A percentile compares a stretch with the other conserved stretches of the same genome.
These are phyloP conservation scores for Eimeria maxima DNA, from an alignment of 169 alveolate genomes.

Conservation along the genomic window DNA sequence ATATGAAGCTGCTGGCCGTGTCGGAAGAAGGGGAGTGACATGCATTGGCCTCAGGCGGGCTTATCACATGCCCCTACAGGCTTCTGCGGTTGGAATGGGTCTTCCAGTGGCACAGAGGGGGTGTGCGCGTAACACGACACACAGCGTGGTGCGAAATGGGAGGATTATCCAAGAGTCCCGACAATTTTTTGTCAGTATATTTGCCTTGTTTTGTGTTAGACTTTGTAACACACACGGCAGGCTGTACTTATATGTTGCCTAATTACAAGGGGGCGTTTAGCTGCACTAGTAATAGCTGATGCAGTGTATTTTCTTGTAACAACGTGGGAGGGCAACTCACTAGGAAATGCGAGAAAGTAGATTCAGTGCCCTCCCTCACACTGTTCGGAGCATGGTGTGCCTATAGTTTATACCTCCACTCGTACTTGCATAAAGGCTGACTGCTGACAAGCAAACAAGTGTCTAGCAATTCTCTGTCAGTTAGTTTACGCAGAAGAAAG, in stretches of 20 bases:
- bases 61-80: background rate
- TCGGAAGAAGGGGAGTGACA: slow-evolving; percentile 37
- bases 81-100: background rate
- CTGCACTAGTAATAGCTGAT: background rate
- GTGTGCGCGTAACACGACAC: background rate
- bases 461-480: too few species aligned
- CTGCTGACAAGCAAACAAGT: too few species aligned
- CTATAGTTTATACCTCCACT: too few species aligned
- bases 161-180: background rate
- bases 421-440: too few species aligned
- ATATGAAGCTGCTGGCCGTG: slow-evolving; percentile 37
- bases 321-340: background rate
- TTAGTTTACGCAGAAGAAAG: too few species aligned
- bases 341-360: background rate
- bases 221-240: background rate
- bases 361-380: background rate
- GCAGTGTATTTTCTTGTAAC: background rate
- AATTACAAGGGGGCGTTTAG: background rate
- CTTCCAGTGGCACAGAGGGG: background rate
- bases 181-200: background rate
- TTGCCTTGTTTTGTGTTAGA: background rate
- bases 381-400: background rate
- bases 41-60: background rate
- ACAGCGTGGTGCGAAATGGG: background rate
- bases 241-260: background rate